Conservation (phyloP, 106 monocot species). For the Iris macrosiphon region DNA sequence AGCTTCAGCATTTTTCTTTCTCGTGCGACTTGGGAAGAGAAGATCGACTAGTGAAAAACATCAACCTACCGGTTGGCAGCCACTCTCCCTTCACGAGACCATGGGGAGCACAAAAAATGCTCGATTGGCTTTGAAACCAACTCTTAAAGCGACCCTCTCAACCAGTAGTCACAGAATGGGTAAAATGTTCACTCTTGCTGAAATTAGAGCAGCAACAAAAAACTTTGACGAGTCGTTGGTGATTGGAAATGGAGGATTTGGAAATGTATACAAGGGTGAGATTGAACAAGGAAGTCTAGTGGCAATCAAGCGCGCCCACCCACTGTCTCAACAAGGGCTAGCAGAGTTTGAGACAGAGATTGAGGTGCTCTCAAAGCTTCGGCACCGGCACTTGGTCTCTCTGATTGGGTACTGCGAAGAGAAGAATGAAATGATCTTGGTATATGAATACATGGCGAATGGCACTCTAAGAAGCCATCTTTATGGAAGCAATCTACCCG, state of each 20-base stretch:
- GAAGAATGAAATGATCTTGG: constrained; percentile 81
- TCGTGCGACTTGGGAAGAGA: constrained; percentile 20
- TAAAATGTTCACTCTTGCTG: constrained; percentile 47
- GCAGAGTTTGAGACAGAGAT: constrained; percentile 91
- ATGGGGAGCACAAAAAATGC: constrained; percentile 57
- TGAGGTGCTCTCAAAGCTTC: constrained; percentile 76
- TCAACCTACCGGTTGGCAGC: constrained; percentile 55
- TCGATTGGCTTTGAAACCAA: constrained; percentile 1
- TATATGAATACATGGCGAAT: constrained; percentile 95
- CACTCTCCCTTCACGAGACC: constrained; percentile 46
- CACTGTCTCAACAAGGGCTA: constrained; percentile 61
- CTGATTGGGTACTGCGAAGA: constrained; percentile 95
- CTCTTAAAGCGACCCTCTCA: constrained; percentile 7
- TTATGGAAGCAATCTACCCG: constrained; percentile 42
- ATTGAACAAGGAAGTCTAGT: constrained; percentile 43
- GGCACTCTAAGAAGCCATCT: constrained; percentile 86
- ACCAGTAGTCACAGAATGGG: constrained; percentile 33
- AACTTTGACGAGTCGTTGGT: constrained; percentile 74
- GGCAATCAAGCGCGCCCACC: constrained; percentile 77
- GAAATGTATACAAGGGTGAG: constrained; percentile 85
- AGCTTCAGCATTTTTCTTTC: constrained; percentile 19
- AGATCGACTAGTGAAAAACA: constrained; percentile 11
- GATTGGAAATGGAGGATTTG: constrained; percentile 82
- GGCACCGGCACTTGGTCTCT: constrained; percentile 77
- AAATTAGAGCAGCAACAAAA: constrained; percentile 55